Conservation (phyloP, 2,329 filamentous ascomycete species). For the Dothiorella sarmentorum region DNA sequence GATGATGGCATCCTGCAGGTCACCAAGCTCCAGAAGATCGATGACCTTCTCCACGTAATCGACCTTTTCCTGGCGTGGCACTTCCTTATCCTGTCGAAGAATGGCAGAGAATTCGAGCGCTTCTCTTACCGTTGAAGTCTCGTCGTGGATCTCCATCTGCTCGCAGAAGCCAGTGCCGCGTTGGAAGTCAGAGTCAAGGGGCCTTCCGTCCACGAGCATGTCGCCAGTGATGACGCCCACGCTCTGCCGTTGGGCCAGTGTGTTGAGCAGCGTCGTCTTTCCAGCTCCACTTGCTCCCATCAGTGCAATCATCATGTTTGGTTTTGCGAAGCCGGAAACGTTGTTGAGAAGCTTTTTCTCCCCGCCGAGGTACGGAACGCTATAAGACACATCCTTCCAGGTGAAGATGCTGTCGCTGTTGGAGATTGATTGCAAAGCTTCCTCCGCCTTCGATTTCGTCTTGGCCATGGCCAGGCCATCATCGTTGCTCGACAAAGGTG, state of each 20-base stretch:
- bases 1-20: conserved; percentile 67
- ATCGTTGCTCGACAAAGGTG: conserved; percentile 26
- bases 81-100: conserved; percentile 52
- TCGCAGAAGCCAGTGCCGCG: conserved; percentile 75
- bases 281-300: conserved; percentile 73
- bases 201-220: conserved; percentile 63
- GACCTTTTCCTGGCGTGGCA: not conserved
- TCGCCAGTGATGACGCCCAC: conserved; percentile 53
- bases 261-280: conserved; percentile 81
- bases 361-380: conserved; percentile 64
- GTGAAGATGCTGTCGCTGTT: conserved; percentile 38
- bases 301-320: conserved; percentile 70
- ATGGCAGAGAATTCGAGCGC: conserved; percentile 75
- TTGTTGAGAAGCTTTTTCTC: conserved; percentile 61
- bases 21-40: conserved; percentile 73
- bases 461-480: conserved; percentile 24
- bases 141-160: conserved; percentile 82
- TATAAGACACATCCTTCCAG: conserved; percentile 55
- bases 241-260: conserved; percentile 63
- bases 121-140: conserved; percentile 74
- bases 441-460: conserved; percentile 26
- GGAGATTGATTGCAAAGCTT: conserved; percentile 35
- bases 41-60: conserved; percentile 56
- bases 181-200: conserved; percentile 55
- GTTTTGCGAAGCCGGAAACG: conserved; percentile 61